These are phyloP conservation scores for Talaromyces verruculosus DNA, from an alignment of 2,329 filamentous ascomycete genomes.

Conservation along the genomic window DNA sequence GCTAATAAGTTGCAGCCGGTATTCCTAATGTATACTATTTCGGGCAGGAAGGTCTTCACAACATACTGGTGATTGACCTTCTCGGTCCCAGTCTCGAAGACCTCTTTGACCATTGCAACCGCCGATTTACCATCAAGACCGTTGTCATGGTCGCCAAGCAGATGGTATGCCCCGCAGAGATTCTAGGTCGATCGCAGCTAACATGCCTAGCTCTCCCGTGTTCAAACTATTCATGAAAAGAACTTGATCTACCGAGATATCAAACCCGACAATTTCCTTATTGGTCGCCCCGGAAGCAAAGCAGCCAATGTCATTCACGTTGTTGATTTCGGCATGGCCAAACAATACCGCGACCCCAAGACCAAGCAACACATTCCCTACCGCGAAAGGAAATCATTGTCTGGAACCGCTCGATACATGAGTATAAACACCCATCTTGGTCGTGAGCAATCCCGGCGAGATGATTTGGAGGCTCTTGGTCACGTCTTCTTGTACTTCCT, in stretches of 20 bases:
- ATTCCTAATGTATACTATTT: conserved; percentile 99
- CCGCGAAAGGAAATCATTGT: conserved; percentile 92
- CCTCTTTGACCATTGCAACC: conserved; percentile 94
- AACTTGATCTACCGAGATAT: conserved; percentile 99
- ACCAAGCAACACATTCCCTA: conserved; percentile 99
- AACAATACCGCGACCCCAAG: conserved; percentile 98
- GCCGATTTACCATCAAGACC: conserved; percentile 93
- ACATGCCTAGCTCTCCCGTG: conserved; percentile 70
- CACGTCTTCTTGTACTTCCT: conserved; percentile 72
- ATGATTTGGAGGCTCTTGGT: conserved; percentile 84
- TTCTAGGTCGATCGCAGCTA: conserved; percentile 21
- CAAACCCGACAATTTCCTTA: conserved; percentile 99
- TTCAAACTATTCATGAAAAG: conserved; percentile 96
- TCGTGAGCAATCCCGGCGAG: conserved; percentile 90
- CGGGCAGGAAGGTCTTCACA: conserved; percentile 95
- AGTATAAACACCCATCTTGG: conserved; percentile 99
- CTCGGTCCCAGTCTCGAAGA: conserved; percentile 94
- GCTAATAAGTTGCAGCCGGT: conserved; percentile 65
- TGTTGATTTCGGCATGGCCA: conserved; percentile 99
- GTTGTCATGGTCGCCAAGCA: conserved; percentile 99
- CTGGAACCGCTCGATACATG: conserved; percentile 97
- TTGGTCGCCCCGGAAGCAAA: conserved; percentile 87
- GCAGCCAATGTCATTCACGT: conserved; percentile 98
- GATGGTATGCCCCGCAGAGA: conserved; percentile 63
- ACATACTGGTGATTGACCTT: conserved; percentile 96